These are phyloP conservation scores for Penicillium lagena DNA, from an alignment of 495 filamentous ascomycete species.

Conservation along the genomic window DNA sequence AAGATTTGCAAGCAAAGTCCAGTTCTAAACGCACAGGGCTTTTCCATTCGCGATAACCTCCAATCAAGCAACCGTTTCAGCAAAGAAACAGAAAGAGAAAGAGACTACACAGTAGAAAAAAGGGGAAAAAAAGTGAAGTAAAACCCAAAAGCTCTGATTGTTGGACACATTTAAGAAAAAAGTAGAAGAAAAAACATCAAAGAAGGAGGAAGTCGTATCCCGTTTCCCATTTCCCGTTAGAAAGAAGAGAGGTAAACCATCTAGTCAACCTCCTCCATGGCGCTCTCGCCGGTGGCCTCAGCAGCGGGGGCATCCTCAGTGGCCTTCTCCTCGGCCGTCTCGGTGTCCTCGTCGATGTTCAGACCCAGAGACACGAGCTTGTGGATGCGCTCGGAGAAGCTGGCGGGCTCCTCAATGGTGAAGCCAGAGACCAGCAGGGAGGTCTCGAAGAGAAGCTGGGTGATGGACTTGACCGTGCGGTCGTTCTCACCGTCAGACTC, in stretches of 20 bases:
- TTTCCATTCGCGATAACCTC: too few species aligned
- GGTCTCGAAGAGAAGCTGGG: constrained; percentile 96
- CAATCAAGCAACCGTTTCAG: too few species aligned
- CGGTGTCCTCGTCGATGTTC: constrained; percentile 89
- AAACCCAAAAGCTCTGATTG: constrained; percentile 1
- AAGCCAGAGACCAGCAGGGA: constrained; percentile 97
- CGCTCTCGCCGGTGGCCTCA: constrained; percentile 54
- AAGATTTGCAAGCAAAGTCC: too few species aligned
- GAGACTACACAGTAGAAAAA: neutral
- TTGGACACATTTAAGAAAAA: constrained; percentile 2
- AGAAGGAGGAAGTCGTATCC: constrained; percentile 18
- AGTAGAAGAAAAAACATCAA: constrained; percentile 17
- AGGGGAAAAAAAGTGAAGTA: constrained; percentile 3
- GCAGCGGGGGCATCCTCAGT: constrained; percentile 57
- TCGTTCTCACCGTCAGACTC: constrained; percentile 95
- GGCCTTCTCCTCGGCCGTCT: constrained; percentile 58
- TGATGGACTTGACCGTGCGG: constrained; percentile 97
- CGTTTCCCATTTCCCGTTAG: constrained; percentile 29
- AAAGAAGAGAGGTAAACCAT: constrained; percentile 22
- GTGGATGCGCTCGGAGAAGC: constrained; percentile 98
- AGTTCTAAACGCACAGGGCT: too few species aligned
- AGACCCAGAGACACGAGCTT: constrained; percentile 94
- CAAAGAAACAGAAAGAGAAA: too few species aligned
- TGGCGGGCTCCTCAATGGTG: constrained; percentile 97
- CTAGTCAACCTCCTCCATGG: constrained; percentile 73